Evolutionary conservation across 768 basidiomycete species (phyloP).

Genomic region (Steccherinum ochraceum): DNA sequence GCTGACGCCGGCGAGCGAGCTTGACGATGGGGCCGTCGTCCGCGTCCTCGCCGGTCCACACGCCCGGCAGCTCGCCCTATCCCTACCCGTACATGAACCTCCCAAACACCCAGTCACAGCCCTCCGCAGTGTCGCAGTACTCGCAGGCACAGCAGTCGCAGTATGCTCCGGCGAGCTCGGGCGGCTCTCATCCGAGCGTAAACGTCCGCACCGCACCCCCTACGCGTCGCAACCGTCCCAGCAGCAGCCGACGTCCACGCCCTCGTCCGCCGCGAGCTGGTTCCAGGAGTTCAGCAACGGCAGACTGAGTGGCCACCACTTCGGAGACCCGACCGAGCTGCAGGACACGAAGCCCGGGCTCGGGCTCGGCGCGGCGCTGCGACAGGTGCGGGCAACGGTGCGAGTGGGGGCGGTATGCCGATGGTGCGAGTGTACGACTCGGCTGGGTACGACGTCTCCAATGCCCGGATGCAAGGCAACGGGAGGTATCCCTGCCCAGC

Average conservation of each 20-base stretch:
- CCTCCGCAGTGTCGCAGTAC: background rate
- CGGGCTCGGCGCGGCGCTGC: background rate
- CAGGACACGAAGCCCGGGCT: background rate
- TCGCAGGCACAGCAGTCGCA: background rate
- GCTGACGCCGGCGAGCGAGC: background rate
- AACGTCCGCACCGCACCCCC: too few species aligned
- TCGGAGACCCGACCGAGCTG: background rate
- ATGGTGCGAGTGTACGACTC: background rate
- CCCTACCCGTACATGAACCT: background rate
- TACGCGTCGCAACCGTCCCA: too few species aligned
- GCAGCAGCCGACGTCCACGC: background rate
- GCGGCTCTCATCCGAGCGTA: too few species aligned
- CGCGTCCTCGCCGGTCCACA: background rate
- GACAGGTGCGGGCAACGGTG: too few species aligned
- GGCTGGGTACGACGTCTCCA: background rate
- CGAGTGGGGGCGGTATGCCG: background rate
- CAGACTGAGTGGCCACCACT: background rate
- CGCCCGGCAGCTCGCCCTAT: background rate
- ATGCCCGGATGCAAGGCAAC: background rate
- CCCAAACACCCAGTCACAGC: background rate
- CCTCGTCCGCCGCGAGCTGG: background rate
- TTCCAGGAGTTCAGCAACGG: background rate
- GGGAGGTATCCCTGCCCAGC: background rate
- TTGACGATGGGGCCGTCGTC: background rate
- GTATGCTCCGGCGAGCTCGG: background rate